phyloP scores from a whole-genome alignment of 208 protist species.

The Acanthamoeba quina region DNA sequence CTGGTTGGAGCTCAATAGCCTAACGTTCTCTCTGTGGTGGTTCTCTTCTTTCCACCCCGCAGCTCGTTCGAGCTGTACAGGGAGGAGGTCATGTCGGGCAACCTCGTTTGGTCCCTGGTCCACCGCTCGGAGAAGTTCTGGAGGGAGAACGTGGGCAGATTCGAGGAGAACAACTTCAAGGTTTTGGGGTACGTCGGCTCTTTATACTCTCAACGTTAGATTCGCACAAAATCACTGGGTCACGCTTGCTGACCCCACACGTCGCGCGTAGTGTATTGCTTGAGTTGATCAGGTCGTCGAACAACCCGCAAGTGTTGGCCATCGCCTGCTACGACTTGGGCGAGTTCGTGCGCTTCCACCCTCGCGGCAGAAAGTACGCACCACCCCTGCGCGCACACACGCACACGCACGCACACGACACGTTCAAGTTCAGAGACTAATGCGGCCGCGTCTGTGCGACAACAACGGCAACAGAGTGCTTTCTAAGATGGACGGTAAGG shows the following conservation, averaged over 20 bases:
- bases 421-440: neutral
- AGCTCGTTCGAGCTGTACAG: slow-evolving; percentile 85
- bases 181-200: neutral
- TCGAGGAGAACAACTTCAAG: slow-evolving; percentile 85
- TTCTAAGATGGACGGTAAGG: slow-evolving; percentile 83
- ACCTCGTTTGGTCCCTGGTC: slow-evolving; percentile 87
- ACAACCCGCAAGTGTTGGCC: slow-evolving; percentile 79
- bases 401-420: neutral
- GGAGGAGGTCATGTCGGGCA: slow-evolving; percentile 79
- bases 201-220: too few relatives aligned
- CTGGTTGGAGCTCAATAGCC: neutral
- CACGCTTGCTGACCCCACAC: too few relatives aligned
- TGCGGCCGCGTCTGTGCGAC: neutral
- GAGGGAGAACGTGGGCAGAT: slow-evolving; percentile 84
- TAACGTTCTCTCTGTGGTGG: neutral
- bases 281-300: slow-evolving; percentile 69
- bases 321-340: slow-evolving; percentile 89
- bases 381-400: neutral
- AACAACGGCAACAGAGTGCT: slow-evolving; percentile 76
- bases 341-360: slow-evolving; percentile 87
- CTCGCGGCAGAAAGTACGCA: slow-evolving; percentile 81
- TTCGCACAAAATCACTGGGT: too few relatives aligned
- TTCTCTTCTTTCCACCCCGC: neutral
- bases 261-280: slow-evolving; percentile 35
- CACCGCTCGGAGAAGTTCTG: slow-evolving; percentile 90